phyloP scores from a whole-genome alignment of 805 yeast genomes.

The Ascoidea tarda region DNA sequence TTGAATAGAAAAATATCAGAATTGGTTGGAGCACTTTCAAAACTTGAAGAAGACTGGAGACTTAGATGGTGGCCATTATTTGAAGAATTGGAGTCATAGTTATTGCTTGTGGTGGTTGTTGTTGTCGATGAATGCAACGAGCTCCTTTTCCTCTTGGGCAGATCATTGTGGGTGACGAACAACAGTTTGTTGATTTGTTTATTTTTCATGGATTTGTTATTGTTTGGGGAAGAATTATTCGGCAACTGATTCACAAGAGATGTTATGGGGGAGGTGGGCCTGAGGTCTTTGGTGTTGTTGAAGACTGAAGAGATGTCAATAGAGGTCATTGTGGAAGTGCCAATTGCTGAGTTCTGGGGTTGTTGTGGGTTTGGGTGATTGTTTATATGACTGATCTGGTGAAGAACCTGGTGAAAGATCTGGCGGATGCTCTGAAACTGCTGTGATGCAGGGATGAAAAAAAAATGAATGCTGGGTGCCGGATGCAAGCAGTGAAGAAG shows the following conservation, averaged over 20 bases:
- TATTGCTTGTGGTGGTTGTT: not conserved
- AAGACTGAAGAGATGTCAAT: not conserved
- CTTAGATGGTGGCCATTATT: no score
- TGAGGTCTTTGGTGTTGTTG: not conserved
- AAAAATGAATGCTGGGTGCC: no score
- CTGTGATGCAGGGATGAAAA: no score
- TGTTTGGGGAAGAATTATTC: not conserved
- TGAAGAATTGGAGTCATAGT: no score
- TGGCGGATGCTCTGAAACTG: no score
- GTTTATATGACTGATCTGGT: not conserved
- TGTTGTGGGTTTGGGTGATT: not conserved
- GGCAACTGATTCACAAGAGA: not conserved
- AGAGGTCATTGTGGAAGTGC: not conserved
- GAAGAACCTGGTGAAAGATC: not conserved
- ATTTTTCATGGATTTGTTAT: no score
- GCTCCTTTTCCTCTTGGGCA: no score
- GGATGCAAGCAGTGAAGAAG: no score
- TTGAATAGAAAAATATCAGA: not conserved
- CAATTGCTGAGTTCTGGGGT: not conserved
- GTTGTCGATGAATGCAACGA: not conserved
- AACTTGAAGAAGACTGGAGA: no score
- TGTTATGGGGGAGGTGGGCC: not conserved
- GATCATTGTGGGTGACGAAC: no score
- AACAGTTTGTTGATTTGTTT: not conserved
- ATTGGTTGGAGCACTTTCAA: no score